These are phyloP conservation scores for Bretschneidera sinensis DNA, from an alignment of 345 rosid genomes.

Conservation along the genomic window DNA sequence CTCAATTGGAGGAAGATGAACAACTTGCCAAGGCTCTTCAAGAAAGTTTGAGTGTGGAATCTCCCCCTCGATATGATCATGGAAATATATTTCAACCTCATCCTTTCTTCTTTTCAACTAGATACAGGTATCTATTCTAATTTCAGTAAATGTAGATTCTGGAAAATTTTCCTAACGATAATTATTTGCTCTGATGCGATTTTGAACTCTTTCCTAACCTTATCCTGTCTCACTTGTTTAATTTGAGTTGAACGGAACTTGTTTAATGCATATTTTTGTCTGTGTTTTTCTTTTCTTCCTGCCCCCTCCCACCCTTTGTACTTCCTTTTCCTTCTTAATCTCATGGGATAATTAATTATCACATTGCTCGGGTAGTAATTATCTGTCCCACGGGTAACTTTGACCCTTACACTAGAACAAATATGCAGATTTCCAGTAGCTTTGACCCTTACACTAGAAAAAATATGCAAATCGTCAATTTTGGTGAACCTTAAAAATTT, in stretches of 20 bases:
- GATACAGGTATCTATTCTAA: constrained; percentile 50
- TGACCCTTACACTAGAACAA: too few relatives aligned
- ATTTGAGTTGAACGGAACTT: not conserved
- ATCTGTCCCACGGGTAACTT: too few relatives aligned
- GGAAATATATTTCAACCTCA: constrained; percentile 44
- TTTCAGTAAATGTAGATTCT: not conserved
- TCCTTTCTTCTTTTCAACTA: constrained; percentile 50
- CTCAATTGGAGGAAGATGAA: constrained; percentile 91
- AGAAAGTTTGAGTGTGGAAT: constrained; percentile 58
- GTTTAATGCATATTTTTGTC: not conserved
- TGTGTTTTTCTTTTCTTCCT: not conserved
- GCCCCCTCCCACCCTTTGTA: not conserved
- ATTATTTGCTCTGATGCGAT: not conserved
- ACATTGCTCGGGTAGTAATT: not conserved
- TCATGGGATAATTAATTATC: not conserved
- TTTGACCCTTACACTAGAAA: too few relatives aligned
- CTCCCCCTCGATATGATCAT: constrained; percentile 51
- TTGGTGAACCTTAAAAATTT: too few relatives aligned
- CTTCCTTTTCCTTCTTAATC: not conserved
- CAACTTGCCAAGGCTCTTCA: constrained; percentile 84
- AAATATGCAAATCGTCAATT: too few relatives aligned
- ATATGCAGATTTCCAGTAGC: too few relatives aligned
- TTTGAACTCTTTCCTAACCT: not conserved
- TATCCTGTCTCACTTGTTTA: not conserved
- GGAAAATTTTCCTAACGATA: too few relatives aligned